Evolutionary conservation across 2,329 filamentous ascomycete species (phyloP).

Genomic region (Calonectria crousiana): DNA sequence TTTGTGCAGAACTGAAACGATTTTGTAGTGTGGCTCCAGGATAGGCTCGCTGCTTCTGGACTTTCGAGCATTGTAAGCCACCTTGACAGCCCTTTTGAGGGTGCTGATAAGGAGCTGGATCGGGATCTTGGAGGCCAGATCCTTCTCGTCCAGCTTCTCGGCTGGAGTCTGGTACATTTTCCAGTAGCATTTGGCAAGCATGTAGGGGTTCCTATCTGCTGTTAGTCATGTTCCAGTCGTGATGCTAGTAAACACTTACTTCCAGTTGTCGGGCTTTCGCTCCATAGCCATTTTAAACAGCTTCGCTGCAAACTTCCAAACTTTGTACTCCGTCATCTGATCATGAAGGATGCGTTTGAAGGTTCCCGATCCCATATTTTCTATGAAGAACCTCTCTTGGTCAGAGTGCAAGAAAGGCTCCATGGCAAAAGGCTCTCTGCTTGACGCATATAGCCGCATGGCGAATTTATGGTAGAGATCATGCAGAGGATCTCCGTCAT

Average conservation of each 20-base stretch:
- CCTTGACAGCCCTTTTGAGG: constrained; percentile 64
- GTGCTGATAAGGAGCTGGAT: constrained; percentile 58
- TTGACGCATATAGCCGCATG: constrained; percentile 72
- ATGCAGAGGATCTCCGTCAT: constrained; percentile 66
- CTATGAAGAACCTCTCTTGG: constrained; percentile 69
- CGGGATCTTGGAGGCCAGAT: constrained; percentile 49
- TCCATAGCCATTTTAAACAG: constrained; percentile 69
- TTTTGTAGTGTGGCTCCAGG: constrained; percentile 93
- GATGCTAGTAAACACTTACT: constrained; percentile 52
- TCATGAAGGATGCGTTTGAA: constrained; percentile 66
- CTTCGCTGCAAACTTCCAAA: constrained; percentile 71
- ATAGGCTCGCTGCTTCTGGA: constrained; percentile 78
- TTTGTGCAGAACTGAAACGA: constrained; percentile 85
- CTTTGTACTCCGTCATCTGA: constrained; percentile 70
- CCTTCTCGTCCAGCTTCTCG: constrained; percentile 58
- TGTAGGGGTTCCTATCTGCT: constrained; percentile 64
- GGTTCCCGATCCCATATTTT: constrained; percentile 61
- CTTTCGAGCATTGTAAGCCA: constrained; percentile 65
- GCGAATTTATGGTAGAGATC: constrained; percentile 72
- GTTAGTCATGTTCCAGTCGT: constrained; percentile 37
- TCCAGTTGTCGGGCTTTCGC: constrained; percentile 68
- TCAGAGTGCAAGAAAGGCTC: constrained; percentile 70
- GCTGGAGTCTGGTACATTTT: constrained; percentile 69
- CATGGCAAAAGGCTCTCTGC: constrained; percentile 73
- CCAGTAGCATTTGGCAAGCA: constrained; percentile 73